A percentile compares a stretch with the other conserved stretches of the same genome.
Conservation (phyloP, 331 rosid genomes). For the Acacia pycnantha region DNA sequence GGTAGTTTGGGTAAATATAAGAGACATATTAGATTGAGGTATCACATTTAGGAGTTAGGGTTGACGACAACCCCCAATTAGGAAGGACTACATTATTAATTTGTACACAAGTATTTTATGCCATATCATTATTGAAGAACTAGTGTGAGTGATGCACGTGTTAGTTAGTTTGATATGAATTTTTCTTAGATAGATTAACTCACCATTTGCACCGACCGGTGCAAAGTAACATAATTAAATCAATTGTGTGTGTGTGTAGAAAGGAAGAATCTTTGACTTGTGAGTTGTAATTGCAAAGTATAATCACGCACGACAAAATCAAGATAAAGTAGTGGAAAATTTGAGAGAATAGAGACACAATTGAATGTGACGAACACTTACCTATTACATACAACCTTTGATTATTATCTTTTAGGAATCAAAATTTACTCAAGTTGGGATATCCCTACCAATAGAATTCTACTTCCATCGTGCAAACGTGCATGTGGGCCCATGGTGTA, state of each 20-base stretch:
- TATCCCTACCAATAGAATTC: neutral
- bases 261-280: slow-evolving; percentile 22
- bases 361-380: no score
- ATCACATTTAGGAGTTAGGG: no score
- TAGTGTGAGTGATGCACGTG: neutral
- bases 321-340: neutral
- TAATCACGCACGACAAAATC: neutral
- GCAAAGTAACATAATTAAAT: neutral
- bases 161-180: neutral
- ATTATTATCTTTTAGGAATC: no score
- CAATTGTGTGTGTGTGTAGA: neutral
- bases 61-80: no score
- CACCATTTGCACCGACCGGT: neutral
- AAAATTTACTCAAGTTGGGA: slow-evolving; percentile 14
- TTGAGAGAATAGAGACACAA: no score
- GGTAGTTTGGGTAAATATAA: no score
- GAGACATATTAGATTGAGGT: no score
- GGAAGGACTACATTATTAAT: no score
- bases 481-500: neutral
- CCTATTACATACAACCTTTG: no score
- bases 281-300: neutral
- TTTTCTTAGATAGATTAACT: neutral
- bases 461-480: neutral
- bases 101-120: no score
- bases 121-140: neutral